A percentile compares a stretch with the other conserved stretches of the same genome.
Evolutionary conservation across 306 rosid species (phyloP).

Genomic region (Macrotyloma uniflorum): DNA sequence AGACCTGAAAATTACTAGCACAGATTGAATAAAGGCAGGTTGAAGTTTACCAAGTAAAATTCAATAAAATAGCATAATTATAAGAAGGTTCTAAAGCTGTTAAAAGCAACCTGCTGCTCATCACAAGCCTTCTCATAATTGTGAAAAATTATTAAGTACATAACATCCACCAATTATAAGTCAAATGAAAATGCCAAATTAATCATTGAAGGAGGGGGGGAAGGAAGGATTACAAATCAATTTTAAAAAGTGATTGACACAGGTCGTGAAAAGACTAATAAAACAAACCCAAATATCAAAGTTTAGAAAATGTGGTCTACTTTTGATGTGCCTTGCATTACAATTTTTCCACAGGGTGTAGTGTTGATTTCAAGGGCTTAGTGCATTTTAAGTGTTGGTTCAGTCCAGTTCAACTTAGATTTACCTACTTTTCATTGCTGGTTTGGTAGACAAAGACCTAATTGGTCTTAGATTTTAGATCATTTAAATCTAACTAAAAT

Average conservation of each 20-base stretch:
- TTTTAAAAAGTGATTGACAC: neutral
- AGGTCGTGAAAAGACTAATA: constrained; percentile 5
- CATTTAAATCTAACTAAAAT: neutral
- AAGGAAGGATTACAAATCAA: neutral
- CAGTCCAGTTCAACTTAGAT: constrained; percentile 18
- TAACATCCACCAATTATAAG: constrained; percentile 10
- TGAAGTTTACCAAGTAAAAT: neutral
- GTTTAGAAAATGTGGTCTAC: neutral
- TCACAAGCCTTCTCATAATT: constrained; percentile 13
- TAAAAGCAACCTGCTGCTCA: constrained; percentile 24
- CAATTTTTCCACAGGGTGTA: neutral
- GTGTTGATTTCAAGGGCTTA: neutral
- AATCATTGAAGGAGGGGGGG: neutral
- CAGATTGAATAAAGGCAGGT: constrained; percentile 12
- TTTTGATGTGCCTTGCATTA: constrained; percentile 5
- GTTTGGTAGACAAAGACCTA: neutral
- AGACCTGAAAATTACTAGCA: neutral
- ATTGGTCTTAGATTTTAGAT: constrained; percentile 19
- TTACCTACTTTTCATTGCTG: constrained; percentile 18
- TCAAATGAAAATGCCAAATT: constrained; percentile 22
- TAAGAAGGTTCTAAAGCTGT: neutral
- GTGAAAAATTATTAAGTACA: constrained; percentile 2
- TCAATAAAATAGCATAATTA: constrained; percentile 23
- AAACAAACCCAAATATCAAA: constrained; percentile 9
- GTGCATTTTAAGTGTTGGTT: neutral